Evolutionary conservation across 192 early-diverging fungal genomes (phyloP).

Genomic region (Coemansia sp.): DNA sequence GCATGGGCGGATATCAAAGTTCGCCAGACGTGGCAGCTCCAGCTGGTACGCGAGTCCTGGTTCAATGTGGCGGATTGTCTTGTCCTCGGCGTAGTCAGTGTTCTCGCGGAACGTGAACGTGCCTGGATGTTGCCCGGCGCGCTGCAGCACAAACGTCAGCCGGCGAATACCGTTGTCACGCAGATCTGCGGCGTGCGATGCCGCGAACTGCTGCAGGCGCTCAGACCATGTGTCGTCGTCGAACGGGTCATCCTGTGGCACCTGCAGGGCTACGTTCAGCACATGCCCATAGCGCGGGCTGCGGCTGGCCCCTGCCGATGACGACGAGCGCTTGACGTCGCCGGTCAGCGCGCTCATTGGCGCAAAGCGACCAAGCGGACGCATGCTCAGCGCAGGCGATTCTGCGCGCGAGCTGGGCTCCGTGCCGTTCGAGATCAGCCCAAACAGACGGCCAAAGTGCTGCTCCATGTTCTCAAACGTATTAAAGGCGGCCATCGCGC

Average conservation of each 20-base stretch:
- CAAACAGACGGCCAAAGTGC: slow-evolving; percentile 59
- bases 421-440: slow-evolving; percentile 57
- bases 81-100: slow-evolving; percentile 81
- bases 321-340: slow-evolving; percentile 17
- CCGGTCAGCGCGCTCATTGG: slow-evolving; percentile 48
- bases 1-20: slow-evolving; percentile 96
- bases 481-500: slow-evolving; percentile 77
- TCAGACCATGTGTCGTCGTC: slow-evolving; percentile 70
- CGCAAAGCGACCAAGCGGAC: slow-evolving; percentile 21
- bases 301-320: slow-evolving; percentile 11
- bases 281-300: slow-evolving; percentile 68
- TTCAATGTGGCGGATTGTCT: slow-evolving; percentile 96
- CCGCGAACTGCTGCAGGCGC: slow-evolving; percentile 64
- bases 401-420: slow-evolving; percentile 44
- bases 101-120: slow-evolving; percentile 97
- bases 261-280: slow-evolving; percentile 79
- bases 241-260: slow-evolving; percentile 56
- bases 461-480: slow-evolving; percentile 69
- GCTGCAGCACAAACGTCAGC: slow-evolving; percentile 85
- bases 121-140: slow-evolving; percentile 78
- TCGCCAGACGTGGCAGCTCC: slow-evolving; percentile 85
- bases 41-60: slow-evolving; percentile 97
- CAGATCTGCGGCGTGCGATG: slow-evolving; percentile 58
- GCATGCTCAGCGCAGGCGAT: slow-evolving; percentile 45
- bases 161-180: slow-evolving; percentile 79